Evolutionary conservation across 495 filamentous ascomycete species (phyloP).

Genomic region (Hyaloscypha bicolor): DNA sequence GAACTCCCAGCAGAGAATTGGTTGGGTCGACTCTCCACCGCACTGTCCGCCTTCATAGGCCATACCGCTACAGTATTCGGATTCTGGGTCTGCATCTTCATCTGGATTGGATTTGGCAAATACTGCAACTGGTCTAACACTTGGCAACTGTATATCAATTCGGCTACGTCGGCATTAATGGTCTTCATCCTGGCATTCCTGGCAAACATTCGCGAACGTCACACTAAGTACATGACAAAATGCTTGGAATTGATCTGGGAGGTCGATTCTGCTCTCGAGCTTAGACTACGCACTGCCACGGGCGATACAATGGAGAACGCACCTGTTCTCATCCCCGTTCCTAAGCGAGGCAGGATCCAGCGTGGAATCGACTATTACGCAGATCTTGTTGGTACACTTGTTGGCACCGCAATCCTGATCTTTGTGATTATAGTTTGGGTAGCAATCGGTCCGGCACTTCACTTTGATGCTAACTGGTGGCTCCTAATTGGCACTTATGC

Average conservation of each 20-base stretch:
- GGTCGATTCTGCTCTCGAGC: constrained; percentile 39
- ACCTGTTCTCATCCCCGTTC: constrained; percentile 25
- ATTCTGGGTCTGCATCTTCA: constrained; percentile 42
- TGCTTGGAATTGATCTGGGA: constrained; percentile 39
- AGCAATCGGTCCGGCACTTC: constrained; percentile 35
- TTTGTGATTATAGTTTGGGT: constrained; percentile 39
- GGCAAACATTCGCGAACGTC: constrained; percentile 42
- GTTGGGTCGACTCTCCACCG: constrained; percentile 34
- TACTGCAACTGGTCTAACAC: constrained; percentile 36
- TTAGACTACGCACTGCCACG: constrained; percentile 34
- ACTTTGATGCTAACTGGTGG: constrained; percentile 43
- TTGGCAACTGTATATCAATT: constrained; percentile 48
- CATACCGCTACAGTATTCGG: constrained; percentile 34
- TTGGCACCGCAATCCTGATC: constrained; percentile 39
- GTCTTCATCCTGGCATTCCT: constrained; percentile 43
- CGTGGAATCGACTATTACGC: constrained; percentile 42
- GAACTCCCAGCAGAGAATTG: constrained; percentile 30
- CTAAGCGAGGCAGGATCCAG: constrained; percentile 35
- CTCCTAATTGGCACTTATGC: constrained; percentile 46
- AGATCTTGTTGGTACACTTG: constrained; percentile 40
- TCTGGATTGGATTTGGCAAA: constrained; percentile 43
- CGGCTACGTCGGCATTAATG: constrained; percentile 43
- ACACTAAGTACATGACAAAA: constrained; percentile 34
- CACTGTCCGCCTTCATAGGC: constrained; percentile 35
- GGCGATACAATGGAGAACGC: constrained; percentile 31